Conservation (phyloP, 106 monocot genomes). For the Dioscorea alata region DNA sequence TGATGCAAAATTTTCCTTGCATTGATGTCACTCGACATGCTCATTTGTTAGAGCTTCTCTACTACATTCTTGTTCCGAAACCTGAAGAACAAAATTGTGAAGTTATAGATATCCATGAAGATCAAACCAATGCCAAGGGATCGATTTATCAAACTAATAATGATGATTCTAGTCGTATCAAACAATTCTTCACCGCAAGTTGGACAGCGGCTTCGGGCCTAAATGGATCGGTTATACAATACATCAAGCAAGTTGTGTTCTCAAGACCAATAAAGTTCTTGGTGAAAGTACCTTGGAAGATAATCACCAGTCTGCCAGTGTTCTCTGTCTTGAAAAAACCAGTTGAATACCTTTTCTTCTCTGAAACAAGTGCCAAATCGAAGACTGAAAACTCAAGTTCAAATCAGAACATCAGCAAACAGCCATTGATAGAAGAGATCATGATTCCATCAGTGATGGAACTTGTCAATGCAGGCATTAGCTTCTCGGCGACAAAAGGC, state of each 20-base stretch:
- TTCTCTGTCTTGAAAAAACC: slow-evolving; percentile 24
- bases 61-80: slow-evolving; percentile 24
- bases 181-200: background rate
- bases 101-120: slow-evolving; percentile 2
- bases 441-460: slow-evolving; percentile 41
- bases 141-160: background rate
- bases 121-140: background rate
- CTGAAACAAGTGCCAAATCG: background rate
- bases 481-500: slow-evolving; percentile 22
- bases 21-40: slow-evolving; percentile 12
- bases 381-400: background rate
- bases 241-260: slow-evolving; percentile 15
- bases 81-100: background rate
- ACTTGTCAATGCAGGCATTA: slow-evolving; percentile 23
- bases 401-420: background rate
- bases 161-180: background rate
- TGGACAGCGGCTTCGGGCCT: background rate
- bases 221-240: slow-evolving; percentile 7
- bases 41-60: slow-evolving; percentile 53
- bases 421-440: slow-evolving; percentile 47
- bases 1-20: background rate
- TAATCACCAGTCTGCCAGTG: slow-evolving; percentile 23
- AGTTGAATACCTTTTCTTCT: slow-evolving; percentile 17
- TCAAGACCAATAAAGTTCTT: slow-evolving; percentile 18
- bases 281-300: slow-evolving; percentile 22